Evolutionary conservation across 805 yeast genomes (phyloP), one percentile per base, ranked within the genome.

Genomic region (Tetrapisispora pingtungensis): DNA sequence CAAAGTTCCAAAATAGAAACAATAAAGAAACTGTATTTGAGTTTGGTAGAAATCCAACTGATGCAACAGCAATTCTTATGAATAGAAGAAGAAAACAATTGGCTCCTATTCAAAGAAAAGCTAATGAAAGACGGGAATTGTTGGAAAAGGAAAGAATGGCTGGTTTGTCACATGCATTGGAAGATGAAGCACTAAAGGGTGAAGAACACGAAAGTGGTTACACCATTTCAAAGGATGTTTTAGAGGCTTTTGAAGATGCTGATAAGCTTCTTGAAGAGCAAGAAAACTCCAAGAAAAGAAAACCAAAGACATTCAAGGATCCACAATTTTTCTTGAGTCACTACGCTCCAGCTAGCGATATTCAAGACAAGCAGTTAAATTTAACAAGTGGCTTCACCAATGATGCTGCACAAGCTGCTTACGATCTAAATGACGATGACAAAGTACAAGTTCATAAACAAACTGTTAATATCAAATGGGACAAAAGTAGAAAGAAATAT

Each of bases 11-110:
- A 47, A 74, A 84, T 52, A 72, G 96, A 58, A 62, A 70, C 36
- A 70, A 78, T 41, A 82, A 85, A 55, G 97, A 93, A 60, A 93
- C 98, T 0, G 97, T 93, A 3, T 93, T 93, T 61, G 99, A 93
- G 64, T 83, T 88, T 64, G 76, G 80, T 48, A 77, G 80, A 56
- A 69, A 72, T 42, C 73, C 71, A 41, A 85, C 80, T 51, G 81
- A 81, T 50, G 75, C 80, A 41, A 71, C 87, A 58, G 81, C 84
- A 33, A 81, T 81, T 43, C 71, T 93, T 58, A 93, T 93, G 98
- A 74, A 80, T 50, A 78, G 79, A 48, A 73, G 97, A 70, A 74
- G 99, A 61, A 73, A 72, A 47, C 96, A 89, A 61, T 72, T 90
- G 45, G 96, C 95, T 0, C 94, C 94, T 10, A 78, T 89, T 42